Evolutionary conservation across 2,329 filamentous ascomycete species (phyloP), one percentile per base, ranked within the genome.

Genomic region (Emmonsiellopsis sp.): DNA sequence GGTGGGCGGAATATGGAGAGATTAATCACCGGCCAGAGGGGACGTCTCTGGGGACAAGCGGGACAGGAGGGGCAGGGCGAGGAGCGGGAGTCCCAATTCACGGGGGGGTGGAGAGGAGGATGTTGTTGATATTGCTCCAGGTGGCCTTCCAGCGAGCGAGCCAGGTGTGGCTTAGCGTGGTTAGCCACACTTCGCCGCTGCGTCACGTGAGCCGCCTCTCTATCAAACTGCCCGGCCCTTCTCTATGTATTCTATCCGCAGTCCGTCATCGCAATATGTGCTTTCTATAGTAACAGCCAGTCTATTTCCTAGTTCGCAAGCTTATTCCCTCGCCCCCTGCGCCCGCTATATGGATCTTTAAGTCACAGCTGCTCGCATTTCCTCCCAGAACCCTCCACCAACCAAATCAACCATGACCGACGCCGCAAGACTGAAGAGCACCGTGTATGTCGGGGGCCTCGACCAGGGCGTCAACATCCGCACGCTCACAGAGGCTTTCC

Each of bases 381-480:
- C 21, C 21, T 5, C 42, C 42, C 21, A 17, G 11, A 9, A n/a
- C 45, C 31, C 6, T 3, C 32, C 45, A 42, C 46, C n/a, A 53
- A 55, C 50, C 58, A 57, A 49, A 56, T 45, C 43, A 67, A 74
- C 53, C 55, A 95, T 96, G 88, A 84, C 88, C 34, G 90, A 96
- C 69, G 77, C 85, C 51, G 64, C 87, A 49, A 84, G 92, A 57
- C 85, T 92, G 72, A 96, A 95, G 72, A 84, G 88, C 45, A 98
- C 93, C 9, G 80, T 98, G 57, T 94, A 94, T 67, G 88, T 98
- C 50, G 91, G 91, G 58, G 92, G 92, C 34, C 82, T 98, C 49
- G 85, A 93, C 60, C 82, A 85, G 57, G 78, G 83, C 50, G 90
- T 95, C 55, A 92, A 85, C 10, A 76, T 77, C 39, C 80, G 82